A percentile compares a stretch with the other conserved stretches of the same genome.
These are phyloP conservation scores for Symbiodinium natans DNA, from an alignment of 73 alveolate genomes.

Conservation along the genomic window DNA sequence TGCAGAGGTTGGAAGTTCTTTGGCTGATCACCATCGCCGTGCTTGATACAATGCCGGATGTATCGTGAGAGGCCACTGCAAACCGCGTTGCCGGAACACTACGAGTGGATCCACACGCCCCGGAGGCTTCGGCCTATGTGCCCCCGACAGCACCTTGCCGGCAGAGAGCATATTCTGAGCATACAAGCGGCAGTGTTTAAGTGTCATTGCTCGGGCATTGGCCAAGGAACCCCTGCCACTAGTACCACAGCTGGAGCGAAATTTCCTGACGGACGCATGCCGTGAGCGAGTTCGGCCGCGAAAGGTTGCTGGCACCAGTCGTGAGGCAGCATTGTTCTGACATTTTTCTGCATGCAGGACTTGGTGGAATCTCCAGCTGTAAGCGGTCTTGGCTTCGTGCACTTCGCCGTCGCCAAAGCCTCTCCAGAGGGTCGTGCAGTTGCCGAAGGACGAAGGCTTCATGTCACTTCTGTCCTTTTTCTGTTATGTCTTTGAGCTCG, in stretches of 20 bases:
- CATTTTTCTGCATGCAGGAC: background rate
- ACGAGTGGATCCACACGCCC: slow-evolving; percentile 91
- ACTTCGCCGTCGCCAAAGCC: slow-evolving; percentile 43
- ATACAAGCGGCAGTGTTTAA: background rate
- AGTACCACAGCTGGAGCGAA: slow-evolving; percentile 88
- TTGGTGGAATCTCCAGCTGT: slow-evolving; percentile 71
- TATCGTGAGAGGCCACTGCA: background rate
- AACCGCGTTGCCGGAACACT: background rate
- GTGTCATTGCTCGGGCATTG: background rate
- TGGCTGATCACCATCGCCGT: no score
- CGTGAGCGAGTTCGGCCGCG: background rate
- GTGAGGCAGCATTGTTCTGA: no score
- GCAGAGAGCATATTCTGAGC: background rate
- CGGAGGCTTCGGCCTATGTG: slow-evolving; percentile 71
- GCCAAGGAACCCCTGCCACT: slow-evolving; percentile 58
- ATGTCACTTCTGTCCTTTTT: background rate
- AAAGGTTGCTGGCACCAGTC: no score
- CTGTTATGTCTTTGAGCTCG: no score
- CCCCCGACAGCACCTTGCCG: slow-evolving; percentile 44
- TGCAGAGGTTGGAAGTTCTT: slow-evolving; percentile 31
- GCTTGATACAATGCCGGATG: no score
- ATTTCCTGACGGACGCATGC: slow-evolving; percentile 49
- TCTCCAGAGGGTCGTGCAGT: slow-evolving; percentile 78
- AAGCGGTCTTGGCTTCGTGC: slow-evolving; percentile 71
- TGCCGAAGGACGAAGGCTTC: slow-evolving; percentile 59